Conservation (phyloP, 306 rosid genomes). For the Rubus parviflorus region DNA sequence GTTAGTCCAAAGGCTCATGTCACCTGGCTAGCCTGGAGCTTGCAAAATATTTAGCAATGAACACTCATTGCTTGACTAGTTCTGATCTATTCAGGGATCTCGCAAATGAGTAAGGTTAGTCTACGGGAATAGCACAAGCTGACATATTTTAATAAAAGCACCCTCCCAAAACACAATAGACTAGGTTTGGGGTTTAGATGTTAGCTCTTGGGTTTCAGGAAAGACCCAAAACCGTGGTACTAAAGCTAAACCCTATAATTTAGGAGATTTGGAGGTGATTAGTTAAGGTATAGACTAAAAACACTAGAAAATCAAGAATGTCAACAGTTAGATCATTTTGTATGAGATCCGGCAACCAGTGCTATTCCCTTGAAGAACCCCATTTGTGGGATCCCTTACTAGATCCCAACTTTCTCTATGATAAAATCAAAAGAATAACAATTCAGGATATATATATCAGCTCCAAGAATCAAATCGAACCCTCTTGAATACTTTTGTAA, state of each 20-base stretch:
- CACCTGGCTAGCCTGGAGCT: background rate
- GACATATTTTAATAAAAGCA: too few relatives aligned
- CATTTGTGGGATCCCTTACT: too few relatives aligned
- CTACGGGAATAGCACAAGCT: background rate
- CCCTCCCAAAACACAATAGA: background rate
- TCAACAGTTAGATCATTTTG: background rate
- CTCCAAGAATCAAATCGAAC: slow-evolving; percentile 85
- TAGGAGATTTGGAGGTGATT: too few relatives aligned
- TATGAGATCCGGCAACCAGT: background rate
- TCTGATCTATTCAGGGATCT: too few relatives aligned
- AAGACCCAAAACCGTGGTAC: background rate
- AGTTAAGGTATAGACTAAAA: too few relatives aligned
- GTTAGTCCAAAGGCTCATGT: background rate
- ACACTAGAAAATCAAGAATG: too few relatives aligned
- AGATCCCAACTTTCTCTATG: background rate
- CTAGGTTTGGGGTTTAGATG: background rate
- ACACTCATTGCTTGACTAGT: background rate
- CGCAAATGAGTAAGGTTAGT: too few relatives aligned
- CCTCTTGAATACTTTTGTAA: slow-evolving; percentile 62
- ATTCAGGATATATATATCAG: slow-evolving; percentile 84
- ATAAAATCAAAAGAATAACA: slow-evolving; percentile 16
- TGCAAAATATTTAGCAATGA: background rate
- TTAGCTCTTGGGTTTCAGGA: background rate
- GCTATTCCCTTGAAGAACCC: too few relatives aligned
- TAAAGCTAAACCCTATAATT: too few relatives aligned